These are phyloP conservation scores for Kitagawia praeruptora DNA, from an alignment of 129 eudicot genomes.

Conservation along the genomic window DNA sequence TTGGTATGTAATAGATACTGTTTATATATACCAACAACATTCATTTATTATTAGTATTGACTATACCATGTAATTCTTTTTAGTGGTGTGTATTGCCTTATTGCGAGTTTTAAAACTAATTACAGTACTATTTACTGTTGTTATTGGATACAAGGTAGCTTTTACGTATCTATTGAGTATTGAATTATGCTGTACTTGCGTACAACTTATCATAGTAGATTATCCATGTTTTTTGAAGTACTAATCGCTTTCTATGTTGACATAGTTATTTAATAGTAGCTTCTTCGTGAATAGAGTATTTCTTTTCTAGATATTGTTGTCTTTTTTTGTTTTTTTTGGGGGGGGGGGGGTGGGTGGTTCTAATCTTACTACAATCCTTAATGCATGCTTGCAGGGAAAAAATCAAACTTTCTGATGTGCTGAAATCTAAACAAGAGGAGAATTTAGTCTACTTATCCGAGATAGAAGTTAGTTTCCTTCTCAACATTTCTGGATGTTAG, in stretches of 20 bases:
- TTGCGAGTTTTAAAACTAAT: no score
- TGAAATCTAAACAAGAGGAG: constrained; percentile 81
- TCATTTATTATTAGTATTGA: no score
- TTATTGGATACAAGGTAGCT: no score
- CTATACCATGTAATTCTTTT: no score
- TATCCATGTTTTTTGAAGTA: background rate
- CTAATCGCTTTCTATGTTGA: background rate
- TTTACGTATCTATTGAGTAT: no score
- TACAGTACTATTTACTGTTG: no score
- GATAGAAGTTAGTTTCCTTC: constrained; percentile 54
- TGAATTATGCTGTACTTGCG: background rate
- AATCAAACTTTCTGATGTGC: constrained; percentile 43
- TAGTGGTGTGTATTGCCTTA: no score
- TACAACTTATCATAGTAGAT: background rate
- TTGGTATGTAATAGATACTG: background rate
- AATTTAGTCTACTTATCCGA: constrained; percentile 93
- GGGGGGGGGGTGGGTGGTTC: background rate
- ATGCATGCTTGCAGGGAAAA: constrained; percentile 53
- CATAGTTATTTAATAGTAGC: background rate
- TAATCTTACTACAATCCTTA: background rate
- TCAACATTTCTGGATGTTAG: background rate
- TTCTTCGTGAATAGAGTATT: background rate
- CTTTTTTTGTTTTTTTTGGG: background rate
- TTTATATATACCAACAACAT: background rate
- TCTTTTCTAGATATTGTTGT: background rate